phyloP scores from a whole-genome alignment of 768 basidiomycete genomes.

The Termitomyces titanicus region DNA sequence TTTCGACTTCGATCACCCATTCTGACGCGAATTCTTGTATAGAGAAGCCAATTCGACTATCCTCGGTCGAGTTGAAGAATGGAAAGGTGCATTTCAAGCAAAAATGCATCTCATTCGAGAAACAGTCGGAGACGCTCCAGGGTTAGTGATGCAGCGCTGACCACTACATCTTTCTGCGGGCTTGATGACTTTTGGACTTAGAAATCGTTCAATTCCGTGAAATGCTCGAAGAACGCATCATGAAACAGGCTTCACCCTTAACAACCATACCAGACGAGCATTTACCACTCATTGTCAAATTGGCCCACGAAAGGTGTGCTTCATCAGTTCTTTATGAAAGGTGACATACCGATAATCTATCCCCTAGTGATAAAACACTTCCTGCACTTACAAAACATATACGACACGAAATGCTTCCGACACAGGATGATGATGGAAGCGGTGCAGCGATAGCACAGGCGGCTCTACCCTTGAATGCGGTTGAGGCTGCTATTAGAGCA shows the following conservation, averaged over 20 bases:
- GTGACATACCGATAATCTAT: neutral
- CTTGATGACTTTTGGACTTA: slow-evolving; percentile 23
- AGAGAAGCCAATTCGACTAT: slow-evolving; percentile 37
- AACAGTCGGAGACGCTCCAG: slow-evolving; percentile 78
- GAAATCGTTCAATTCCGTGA: slow-evolving; percentile 77
- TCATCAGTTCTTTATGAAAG: neutral
- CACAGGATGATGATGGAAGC: slow-evolving; percentile 51
- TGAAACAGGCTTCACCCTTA: slow-evolving; percentile 47
- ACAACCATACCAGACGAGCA: slow-evolving; percentile 62
- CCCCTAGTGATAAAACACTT: slow-evolving; percentile 67
- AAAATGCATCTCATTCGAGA: slow-evolving; percentile 70
- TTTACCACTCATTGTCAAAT: slow-evolving; percentile 72
- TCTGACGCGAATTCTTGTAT: slow-evolving; percentile 25
- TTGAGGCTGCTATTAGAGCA: slow-evolving; percentile 65
- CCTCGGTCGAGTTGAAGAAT: slow-evolving; percentile 66
- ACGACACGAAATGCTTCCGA: slow-evolving; percentile 63
- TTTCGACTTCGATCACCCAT: neutral
- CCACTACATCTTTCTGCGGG: neutral
- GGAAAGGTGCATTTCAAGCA: slow-evolving; percentile 76
- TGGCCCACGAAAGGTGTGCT: slow-evolving; percentile 80
- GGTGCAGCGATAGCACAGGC: slow-evolving; percentile 27
- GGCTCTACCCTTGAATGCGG: slow-evolving; percentile 43
- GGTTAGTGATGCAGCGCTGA: slow-evolving; percentile 38
- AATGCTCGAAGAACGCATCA: slow-evolving; percentile 57
- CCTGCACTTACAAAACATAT: slow-evolving; percentile 63